phyloP scores from a whole-genome alignment of 1,139 yeast species.

The Spathaspora sp. region DNA sequence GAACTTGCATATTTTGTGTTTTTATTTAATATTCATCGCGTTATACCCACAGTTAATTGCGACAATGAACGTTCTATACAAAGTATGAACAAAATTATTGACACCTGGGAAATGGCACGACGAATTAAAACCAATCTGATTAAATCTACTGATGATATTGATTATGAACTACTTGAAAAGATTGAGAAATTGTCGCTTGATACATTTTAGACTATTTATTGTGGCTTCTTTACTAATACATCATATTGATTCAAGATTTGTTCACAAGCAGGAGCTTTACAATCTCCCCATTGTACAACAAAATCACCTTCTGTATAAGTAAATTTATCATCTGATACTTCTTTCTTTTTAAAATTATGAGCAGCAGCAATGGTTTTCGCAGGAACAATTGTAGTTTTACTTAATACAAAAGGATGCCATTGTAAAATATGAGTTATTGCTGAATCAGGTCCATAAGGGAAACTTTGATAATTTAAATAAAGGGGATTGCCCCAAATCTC shows the following conservation, averaged over 20 bases:
- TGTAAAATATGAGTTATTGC: slow-evolving; percentile 82
- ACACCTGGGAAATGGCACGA: slow-evolving; percentile 39
- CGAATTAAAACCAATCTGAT: slow-evolving; percentile 13
- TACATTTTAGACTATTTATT: slow-evolving; percentile 15
- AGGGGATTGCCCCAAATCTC: slow-evolving; percentile 78
- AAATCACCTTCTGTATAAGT: slow-evolving; percentile 63
- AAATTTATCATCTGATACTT: slow-evolving; percentile 32
- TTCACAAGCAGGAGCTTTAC: slow-evolving; percentile 53
- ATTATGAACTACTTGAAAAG: slow-evolving; percentile 11
- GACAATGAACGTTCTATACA: slow-evolving; percentile 33
- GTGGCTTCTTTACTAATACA: slow-evolving; percentile 15
- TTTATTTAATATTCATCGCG: slow-evolving; percentile 45
- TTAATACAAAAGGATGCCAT: slow-evolving; percentile 86
- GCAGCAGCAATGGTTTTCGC: slow-evolving; percentile 39
- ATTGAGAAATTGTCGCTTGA: slow-evolving; percentile 17
- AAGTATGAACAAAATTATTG: slow-evolving; percentile 48
- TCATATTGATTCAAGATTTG: slow-evolving; percentile 41
- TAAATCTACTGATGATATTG: slow-evolving; percentile 9
- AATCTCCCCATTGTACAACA: slow-evolving; percentile 58
- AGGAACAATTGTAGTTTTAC: slow-evolving; percentile 74
- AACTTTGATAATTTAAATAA: slow-evolving; percentile 62
- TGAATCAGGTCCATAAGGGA: slow-evolving; percentile 59
- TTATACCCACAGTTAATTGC: slow-evolving; percentile 81
- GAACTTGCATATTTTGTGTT: slow-evolving; percentile 70
- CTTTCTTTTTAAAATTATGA: slow-evolving; percentile 21